Conservation (phyloP, 2,329 filamentous ascomycete genomes). For the Monilinia laxa region DNA sequence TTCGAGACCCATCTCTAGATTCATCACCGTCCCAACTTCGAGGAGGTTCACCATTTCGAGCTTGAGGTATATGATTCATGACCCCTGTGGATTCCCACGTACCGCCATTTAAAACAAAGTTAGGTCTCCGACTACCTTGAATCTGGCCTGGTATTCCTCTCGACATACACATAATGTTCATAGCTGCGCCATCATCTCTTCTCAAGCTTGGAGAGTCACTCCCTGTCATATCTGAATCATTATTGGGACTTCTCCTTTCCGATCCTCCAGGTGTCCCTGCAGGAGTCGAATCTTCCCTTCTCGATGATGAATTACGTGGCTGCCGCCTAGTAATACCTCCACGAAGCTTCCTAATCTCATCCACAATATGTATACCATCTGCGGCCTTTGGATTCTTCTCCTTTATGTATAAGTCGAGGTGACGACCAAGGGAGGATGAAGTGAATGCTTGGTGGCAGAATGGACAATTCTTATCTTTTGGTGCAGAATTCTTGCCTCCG, state of each 20-base stretch:
- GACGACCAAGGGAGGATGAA: conserved; percentile 87
- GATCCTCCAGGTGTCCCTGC: conserved; percentile 50
- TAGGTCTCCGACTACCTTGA: conserved; percentile 33
- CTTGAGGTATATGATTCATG: conserved; percentile 68
- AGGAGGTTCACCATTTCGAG: conserved; percentile 48
- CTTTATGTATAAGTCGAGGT: conserved; percentile 92
- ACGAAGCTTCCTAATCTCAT: conserved; percentile 80
- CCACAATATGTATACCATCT: conserved; percentile 87
- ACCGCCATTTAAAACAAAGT: conserved; percentile 44
- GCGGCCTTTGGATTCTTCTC: conserved; percentile 85
- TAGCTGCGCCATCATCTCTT: conserved; percentile 40
- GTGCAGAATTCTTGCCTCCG: conserved; percentile 34
- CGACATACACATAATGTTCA: conserved; percentile 41
- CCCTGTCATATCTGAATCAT: conserved; percentile 38
- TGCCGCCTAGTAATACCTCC: conserved; percentile 85
- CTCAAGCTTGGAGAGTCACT: conserved; percentile 39
- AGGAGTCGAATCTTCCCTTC: conserved; percentile 60
- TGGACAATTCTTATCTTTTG: conserved; percentile 83
- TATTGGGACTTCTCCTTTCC: conserved; percentile 40
- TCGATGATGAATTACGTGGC: conserved; percentile 60
- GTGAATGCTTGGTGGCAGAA: conserved; percentile 91
- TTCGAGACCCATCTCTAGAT: conserved; percentile 38
- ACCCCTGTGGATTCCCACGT: conserved; percentile 77
- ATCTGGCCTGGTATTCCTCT: conserved; percentile 32
- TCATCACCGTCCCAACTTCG: conserved; percentile 42